Evolutionary conservation across 768 basidiomycete genomes (phyloP), one percentile per base, ranked within the genome.

Genomic region (Tricholoma bakamatsutake): DNA sequence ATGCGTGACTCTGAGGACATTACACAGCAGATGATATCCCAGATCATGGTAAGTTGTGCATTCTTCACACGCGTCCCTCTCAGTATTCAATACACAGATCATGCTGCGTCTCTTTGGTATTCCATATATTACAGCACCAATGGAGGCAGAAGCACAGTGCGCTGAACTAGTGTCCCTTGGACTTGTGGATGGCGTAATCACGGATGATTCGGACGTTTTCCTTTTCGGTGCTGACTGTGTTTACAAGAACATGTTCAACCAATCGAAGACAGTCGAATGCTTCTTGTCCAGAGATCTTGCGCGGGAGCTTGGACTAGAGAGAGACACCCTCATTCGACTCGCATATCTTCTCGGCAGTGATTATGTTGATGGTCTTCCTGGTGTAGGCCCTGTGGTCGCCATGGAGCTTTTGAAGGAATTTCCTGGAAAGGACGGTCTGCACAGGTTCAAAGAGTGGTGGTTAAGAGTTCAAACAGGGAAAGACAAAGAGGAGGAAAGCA

Each of bases 241-340:
- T 17, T 97, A 90, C 80, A 97, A 96, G 73, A 98, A 99, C 69
- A 96, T 99, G 90, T 99, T 99, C 76, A 98, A 98, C 68, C 96
- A 98, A 70, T 90, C 91, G 48, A 98, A 98, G 76, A 98, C 94
- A 3, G 97, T 98, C 53, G 97, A 99, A 71, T 94, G 93, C 66
- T 99, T 97, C 76, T 75, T 97, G 34, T 73, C 84, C 2, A 70
- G 82, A 5, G 97, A 99, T 67, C 80, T 98, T 49, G 80, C 80
- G 37, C 81, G 94, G 42, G 97, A 99, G 68, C 77, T 99, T 9
- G 88, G 91, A 5, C 75, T 98, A 21, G 87, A 90, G 49, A 80
- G 93, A 24, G 92, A 91, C 62, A 86, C 88, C 13, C 82, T 98
- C 42, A 81, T 98, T 54, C 82, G 87, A 31, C 76, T 99, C 31